These are phyloP conservation scores for Metarhizium humberi DNA, from an alignment of 2,329 filamentous ascomycete species.

Conservation along the genomic window DNA sequence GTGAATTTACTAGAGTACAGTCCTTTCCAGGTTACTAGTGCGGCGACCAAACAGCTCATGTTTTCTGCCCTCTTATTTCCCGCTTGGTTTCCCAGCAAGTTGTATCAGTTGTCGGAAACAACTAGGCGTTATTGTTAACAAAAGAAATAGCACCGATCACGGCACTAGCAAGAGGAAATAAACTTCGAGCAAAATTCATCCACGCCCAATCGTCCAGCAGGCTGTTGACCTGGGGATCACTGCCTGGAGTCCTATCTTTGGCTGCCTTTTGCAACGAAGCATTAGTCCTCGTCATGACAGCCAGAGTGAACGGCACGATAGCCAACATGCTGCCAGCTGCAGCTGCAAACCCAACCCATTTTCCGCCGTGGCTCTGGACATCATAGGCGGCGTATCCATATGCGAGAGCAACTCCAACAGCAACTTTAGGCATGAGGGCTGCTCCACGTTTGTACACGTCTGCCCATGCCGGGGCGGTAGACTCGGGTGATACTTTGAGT, in stretches of 20 bases:
- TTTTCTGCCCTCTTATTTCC: too few species aligned
- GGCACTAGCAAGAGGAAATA: slow-evolving; percentile 21
- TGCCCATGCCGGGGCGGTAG: slow-evolving; percentile 26
- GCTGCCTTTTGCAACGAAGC: slow-evolving; percentile 18
- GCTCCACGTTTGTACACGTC: slow-evolving; percentile 27
- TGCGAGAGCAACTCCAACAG: slow-evolving; percentile 19
- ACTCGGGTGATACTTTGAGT: slow-evolving; percentile 17
- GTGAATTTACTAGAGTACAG: not conserved
- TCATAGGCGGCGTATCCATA: slow-evolving; percentile 29
- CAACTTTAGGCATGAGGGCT: slow-evolving; percentile 27
- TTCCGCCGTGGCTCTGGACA: slow-evolving; percentile 13
- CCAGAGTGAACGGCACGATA: slow-evolving; percentile 31
- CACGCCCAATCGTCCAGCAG: slow-evolving; percentile 14
- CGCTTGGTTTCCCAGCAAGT: too few species aligned
- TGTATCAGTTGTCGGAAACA: not conserved
- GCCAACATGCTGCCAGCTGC: slow-evolving; percentile 23
- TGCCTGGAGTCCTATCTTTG: slow-evolving; percentile 9
- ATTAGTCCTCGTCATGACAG: slow-evolving; percentile 28
- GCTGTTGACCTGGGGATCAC: slow-evolving; percentile 8
- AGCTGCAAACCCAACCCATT: slow-evolving; percentile 24
- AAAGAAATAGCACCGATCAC: slow-evolving; percentile 14
- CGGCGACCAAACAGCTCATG: too few species aligned
- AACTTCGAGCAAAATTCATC: slow-evolving; percentile 21
- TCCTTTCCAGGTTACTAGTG: not conserved
- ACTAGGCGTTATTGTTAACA: slow-evolving; percentile 6